Conservation (phyloP, 495 filamentous ascomycete species). For the Aspergillus affinis region DNA sequence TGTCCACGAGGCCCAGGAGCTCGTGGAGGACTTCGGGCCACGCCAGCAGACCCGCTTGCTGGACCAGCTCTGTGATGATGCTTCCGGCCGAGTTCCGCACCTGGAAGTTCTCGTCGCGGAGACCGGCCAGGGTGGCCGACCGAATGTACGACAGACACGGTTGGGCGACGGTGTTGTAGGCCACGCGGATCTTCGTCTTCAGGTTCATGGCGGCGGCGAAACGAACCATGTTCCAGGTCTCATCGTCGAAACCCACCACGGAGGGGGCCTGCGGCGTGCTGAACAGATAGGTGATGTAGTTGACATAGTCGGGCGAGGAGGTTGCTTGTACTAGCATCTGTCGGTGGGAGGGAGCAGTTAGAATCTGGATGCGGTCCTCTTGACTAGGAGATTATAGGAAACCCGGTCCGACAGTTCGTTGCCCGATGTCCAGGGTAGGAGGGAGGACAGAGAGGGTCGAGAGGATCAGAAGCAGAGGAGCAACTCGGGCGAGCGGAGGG, state of each 20-base stretch:
- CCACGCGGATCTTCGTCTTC: conserved; percentile 82
- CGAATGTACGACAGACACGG: conserved; percentile 71
- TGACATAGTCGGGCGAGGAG: conserved; percentile 88
- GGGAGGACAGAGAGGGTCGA: not conserved
- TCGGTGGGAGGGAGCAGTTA: conserved; percentile 7
- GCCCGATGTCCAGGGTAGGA: conserved; percentile 1
- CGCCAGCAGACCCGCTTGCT: conserved; percentile 76
- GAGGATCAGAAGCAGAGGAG: not conserved
- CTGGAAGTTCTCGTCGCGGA: conserved; percentile 78
- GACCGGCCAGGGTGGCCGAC: conserved; percentile 69
- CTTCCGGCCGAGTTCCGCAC: conserved; percentile 88
- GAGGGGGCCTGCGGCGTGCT: conserved; percentile 63
- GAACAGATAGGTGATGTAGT: conserved; percentile 92
- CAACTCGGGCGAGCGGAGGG: conserved; percentile 18
- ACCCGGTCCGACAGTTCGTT: conserved; percentile 7
- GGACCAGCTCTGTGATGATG: conserved; percentile 92
- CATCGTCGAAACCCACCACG: conserved; percentile 52
- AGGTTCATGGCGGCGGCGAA: conserved; percentile 88
- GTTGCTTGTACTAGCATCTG: conserved; percentile 96
- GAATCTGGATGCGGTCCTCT: not conserved
- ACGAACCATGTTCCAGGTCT: conserved; percentile 71
- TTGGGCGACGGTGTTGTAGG: conserved; percentile 69
- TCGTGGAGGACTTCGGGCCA: conserved; percentile 91
- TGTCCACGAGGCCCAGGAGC: conserved; percentile 71
- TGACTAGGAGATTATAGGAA: not conserved